Base-by-base conservation (phyloP, 2,329 filamentous ascomycete species). In the Penicillium sp. region DNA sequence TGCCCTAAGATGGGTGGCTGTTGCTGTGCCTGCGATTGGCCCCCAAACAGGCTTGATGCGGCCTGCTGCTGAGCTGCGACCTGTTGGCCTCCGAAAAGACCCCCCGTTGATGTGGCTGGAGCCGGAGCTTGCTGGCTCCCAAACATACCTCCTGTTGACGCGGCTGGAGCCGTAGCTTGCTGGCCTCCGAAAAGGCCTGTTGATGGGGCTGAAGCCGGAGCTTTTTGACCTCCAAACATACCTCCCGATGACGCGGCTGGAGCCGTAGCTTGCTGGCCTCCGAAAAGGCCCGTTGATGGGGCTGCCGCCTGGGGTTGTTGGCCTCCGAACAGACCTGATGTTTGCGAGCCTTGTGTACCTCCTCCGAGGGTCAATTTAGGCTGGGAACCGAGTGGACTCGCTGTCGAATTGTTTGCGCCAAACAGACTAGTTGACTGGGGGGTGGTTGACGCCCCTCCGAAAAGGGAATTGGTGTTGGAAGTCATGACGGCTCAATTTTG, bases 1-100 rank as follows among this genome's bases (percentile, higher is more conserved):
- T 71, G 69, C 21, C 67, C 67, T 46, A 71, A 55, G 43, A 64
- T 49, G 13, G 67, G 67, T 6, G 57, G 54, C 50, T 58, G 53
- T 47, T 52, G 42, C 43, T 67, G 60, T 14, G 57, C n/a, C n/a
- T 63, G 56, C 11, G 65, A 44, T 44, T 67, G 60, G 40, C 64
- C 65, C 22, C 54, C 60, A 52, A 63, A 58, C 57, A 71, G 51
- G 49, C 62, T 59, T 45, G 69, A 60, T 11, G 52, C 34, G 34
- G 16, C 22, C 29, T 44, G 43, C 29, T 29, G 27, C 13, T 43
- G 40, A n/a, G 43, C 29, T 24, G 63, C 57, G 29, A 66, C 10
- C 18, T 40, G 46, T 50, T 67, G 61, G 43, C 62, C 62, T 32
- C 63, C 64, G 50, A 68, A 64, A 54, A 70, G n/a, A 5, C 34